A percentile compares a stretch with the other conserved stretches of the same genome.
phyloP scores from a whole-genome alignment of 192 early-diverging fungal species.

The Neocallimastix lanati region DNA sequence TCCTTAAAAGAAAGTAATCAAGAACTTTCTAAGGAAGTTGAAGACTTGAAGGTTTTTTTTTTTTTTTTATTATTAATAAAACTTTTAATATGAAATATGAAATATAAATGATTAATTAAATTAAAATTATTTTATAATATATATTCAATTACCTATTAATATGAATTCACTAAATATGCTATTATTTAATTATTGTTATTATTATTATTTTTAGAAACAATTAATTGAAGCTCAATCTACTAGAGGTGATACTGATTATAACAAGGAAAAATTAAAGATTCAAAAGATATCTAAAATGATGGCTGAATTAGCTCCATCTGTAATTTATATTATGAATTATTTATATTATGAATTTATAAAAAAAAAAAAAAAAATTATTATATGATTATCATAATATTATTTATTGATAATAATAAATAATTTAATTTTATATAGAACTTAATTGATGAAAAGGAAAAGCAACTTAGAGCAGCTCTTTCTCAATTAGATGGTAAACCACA shows the following conservation, averaged over 20 bases:
- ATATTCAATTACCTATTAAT: no score
- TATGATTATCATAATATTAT: no score
- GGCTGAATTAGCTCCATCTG: slow-evolving; percentile 56
- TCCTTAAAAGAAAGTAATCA: slow-evolving; percentile 66
- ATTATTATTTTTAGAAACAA: slow-evolving; percentile 10
- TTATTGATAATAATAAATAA: no score
- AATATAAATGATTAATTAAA: no score
- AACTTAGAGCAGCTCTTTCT: slow-evolving; percentile 45
- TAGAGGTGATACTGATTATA: slow-evolving; percentile 29
- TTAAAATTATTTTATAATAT: no score
- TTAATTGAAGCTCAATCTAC: slow-evolving; percentile 18
- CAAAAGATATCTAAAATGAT: slow-evolving; percentile 76
- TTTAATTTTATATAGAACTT: slow-evolving; percentile 31
- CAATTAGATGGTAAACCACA: slow-evolving; percentile 37
- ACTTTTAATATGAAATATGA: no score
- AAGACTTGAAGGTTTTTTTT: slow-evolving; percentile 53
- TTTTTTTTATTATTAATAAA: no score
- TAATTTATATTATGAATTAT: slow-evolving; percentile 13
- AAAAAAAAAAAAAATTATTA: no score
- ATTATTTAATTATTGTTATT: no score
- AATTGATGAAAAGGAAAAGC: slow-evolving; percentile 55
- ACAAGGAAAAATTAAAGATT: slow-evolving; percentile 59
- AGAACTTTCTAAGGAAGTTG: slow-evolving; percentile 56
- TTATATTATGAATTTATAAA: no score
- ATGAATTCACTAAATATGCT: no score